Conservation (phyloP, 495 filamentous ascomycete species). For the Neurospora sp. region DNA sequence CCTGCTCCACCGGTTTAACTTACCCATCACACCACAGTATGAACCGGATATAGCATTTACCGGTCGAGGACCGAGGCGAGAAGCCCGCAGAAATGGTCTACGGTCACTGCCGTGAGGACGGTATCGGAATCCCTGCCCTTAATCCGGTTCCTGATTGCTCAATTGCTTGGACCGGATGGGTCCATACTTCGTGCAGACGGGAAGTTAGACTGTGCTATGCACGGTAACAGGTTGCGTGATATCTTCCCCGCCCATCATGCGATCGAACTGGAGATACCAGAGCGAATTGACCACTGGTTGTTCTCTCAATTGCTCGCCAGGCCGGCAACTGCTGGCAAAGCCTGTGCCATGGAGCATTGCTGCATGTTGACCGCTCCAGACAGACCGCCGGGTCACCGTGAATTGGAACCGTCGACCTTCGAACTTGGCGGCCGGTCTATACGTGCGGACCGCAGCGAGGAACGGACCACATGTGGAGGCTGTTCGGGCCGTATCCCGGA, state of each 20-base stretch:
- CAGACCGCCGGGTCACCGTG: neutral
- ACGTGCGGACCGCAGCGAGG: neutral
- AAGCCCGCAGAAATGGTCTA: neutral
- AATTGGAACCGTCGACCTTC: neutral
- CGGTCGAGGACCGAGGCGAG: neutral
- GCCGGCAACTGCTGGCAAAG: neutral
- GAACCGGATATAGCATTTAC: neutral
- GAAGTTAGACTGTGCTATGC: neutral
- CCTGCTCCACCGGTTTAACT: too few species aligned
- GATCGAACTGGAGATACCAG: neutral
- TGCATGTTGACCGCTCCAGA: neutral
- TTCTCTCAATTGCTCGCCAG: neutral
- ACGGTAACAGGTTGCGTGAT: neutral
- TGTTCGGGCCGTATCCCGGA: neutral
- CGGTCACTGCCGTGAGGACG: neutral
- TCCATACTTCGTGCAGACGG: neutral
- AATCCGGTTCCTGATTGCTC: neutral
- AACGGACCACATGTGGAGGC: neutral
- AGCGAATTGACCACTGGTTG: neutral
- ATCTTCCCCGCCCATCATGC: neutral
- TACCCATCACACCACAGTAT: too few species aligned
- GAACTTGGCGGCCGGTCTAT: neutral
- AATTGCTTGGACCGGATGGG: neutral
- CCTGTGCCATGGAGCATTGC: neutral
- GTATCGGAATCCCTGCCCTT: neutral